phyloP scores from a whole-genome alignment of 2,329 filamentous ascomycete species.

The Aulographum hederae region DNA sequence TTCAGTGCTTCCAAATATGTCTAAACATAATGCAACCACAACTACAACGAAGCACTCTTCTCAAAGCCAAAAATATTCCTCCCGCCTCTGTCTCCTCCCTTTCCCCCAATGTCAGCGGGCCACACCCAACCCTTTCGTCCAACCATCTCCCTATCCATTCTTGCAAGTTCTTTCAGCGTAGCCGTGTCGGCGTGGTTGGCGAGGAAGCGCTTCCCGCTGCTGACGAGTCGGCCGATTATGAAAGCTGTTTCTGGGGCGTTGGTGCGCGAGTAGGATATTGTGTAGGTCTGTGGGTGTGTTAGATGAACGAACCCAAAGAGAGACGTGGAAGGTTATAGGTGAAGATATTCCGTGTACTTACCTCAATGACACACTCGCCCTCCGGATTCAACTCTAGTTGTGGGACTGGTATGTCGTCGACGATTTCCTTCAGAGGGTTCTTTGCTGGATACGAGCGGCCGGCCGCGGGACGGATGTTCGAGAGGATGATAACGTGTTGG shows the following conservation, averaged over 20 bases:
- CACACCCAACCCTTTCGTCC: conserved; percentile 29
- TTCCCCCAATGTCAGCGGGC: too few species aligned
- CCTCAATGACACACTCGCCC: conserved; percentile 35
- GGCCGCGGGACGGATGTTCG: conserved; percentile 22
- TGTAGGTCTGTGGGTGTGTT: conserved; percentile 32
- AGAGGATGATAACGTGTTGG: conserved; percentile 43
- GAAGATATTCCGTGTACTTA: conserved; percentile 18
- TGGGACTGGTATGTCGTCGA: conserved; percentile 22
- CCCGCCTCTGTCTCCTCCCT: not conserved
- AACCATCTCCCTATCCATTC: conserved; percentile 26
- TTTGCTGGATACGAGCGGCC: conserved; percentile 26
- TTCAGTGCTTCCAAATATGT: too few species aligned
- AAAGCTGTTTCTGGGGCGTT: conserved; percentile 29
- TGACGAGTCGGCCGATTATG: conserved; percentile 33
- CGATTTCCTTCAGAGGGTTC: conserved; percentile 25
- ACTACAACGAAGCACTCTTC: not conserved
- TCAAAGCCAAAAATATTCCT: not conserved
- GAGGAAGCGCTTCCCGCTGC: conserved; percentile 30
- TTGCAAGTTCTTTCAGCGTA: conserved; percentile 28
- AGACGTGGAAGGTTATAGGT: not conserved
- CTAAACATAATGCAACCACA: too few species aligned
- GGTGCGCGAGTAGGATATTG: conserved; percentile 35
- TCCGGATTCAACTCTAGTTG: conserved; percentile 23
- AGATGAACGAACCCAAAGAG: not conserved
- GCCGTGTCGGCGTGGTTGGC: conserved; percentile 36